Evolutionary conservation across 441 rosid species (phyloP), one percentile per base, ranked within the genome.

Genomic region (Melastoma candidum): DNA sequence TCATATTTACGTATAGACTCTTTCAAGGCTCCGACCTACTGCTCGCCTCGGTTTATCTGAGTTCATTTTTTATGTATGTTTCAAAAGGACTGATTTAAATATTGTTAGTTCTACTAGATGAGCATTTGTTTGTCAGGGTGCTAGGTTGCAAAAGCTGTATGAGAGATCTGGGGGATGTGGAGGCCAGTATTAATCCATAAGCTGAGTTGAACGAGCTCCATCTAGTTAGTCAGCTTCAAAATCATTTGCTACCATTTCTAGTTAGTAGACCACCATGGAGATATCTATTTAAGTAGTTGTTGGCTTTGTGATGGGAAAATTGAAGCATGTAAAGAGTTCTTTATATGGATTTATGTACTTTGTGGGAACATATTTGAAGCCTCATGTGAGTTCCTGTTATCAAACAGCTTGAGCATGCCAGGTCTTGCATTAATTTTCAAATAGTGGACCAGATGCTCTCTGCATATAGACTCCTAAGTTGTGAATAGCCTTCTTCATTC

Each of bases 361-460:
- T 11, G 29, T 84, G n/a, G 89, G 85, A 59, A 79, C 85, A 67
- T 79, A 74, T 68, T 58, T 84, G 85, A 84, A 81, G 79, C 85
- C 83, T 5, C 77, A 84, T 58, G 92, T 84, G 74, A 84, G 83
- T 74, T 51, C 64, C 51, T 4, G 7, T 26, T 0, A 6, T 46
- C 25, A 11, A 14, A 17, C 22, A 44, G 44, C 6, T 26, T 45
- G 24, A 2, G 46, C 50, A 7, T 51, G 36, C 8, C 46, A 52
- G 7, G 7, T 29, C 3, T 29, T 29, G 36, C 36, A 29, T 29
- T 29, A 29, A 29, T 3, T 29, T 29, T 36, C 22, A 36, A 2
- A 9, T 26, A 12, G 14, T 13, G 36, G 3, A 29, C 36, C 3
- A 3, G 5, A 29, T 29, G 36, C 36, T 29, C 36, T 29, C 36